Evolutionary conservation across 164 flowering plant species (phyloP).

Genomic region (Malania oleifera): DNA sequence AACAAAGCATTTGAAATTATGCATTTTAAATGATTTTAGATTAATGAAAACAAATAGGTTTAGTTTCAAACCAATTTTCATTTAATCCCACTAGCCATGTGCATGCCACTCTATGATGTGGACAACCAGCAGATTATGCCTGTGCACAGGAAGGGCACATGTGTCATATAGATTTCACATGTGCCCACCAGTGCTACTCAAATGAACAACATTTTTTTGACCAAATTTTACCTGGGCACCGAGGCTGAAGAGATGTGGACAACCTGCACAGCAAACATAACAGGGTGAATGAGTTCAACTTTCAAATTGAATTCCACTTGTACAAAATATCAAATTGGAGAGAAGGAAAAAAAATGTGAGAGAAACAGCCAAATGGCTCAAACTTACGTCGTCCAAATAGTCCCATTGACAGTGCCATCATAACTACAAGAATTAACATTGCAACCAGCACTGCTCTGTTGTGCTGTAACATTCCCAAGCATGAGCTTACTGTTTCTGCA

Average conservation of each 20-base stretch:
- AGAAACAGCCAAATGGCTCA: neutral
- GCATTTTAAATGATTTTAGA: too few species aligned
- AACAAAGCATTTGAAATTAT: too few species aligned
- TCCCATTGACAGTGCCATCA: conserved; percentile 76
- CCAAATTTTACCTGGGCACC: conserved; percentile 72
- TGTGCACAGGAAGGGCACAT: too few species aligned
- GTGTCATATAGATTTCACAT: too few species aligned
- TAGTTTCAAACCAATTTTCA: too few species aligned
- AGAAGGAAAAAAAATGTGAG: neutral
- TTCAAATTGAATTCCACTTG: neutral
- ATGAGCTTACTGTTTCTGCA: conserved; percentile 82
- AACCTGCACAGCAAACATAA: conserved; percentile 44
- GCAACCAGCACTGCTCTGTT: conserved; percentile 76
- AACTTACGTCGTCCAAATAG: conserved; percentile 58
- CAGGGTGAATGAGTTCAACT: conserved; percentile 5
- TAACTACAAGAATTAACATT: conserved; percentile 80
- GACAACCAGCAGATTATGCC: too few species aligned
- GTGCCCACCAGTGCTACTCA: neutral
- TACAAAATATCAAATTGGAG: neutral
- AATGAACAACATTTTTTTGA: neutral
- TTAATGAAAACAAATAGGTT: too few species aligned
- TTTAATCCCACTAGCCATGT: too few species aligned
- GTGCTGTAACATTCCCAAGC: conserved; percentile 68
- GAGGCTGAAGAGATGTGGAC: conserved; percentile 84
- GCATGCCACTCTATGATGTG: too few species aligned